phyloP scores from a whole-genome alignment of 139 green algal genomes.

The Pseudopediastrum boryanum region DNA sequence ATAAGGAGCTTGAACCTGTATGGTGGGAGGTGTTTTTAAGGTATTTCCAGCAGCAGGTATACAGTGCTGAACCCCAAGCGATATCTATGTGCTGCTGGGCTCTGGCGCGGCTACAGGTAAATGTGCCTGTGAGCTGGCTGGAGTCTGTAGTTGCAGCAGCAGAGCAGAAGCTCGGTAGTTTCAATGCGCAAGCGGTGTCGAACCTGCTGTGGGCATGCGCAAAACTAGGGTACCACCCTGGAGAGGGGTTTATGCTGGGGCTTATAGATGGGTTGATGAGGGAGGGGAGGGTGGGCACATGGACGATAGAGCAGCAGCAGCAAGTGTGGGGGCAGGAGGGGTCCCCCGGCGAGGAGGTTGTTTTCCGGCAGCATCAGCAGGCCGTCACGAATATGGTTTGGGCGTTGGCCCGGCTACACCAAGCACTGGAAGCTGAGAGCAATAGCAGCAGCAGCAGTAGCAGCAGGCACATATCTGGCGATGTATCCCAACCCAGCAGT shows the following conservation, averaged over 20 bases:
- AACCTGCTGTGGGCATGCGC: slow-evolving; percentile 25
- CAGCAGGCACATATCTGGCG: not conserved
- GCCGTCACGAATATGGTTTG: slow-evolving; percentile 27
- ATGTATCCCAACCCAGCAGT: not conserved
- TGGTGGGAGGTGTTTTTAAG: not conserved
- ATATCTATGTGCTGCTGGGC: slow-evolving; percentile 2
- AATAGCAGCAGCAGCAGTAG: not conserved
- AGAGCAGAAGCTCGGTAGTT: not conserved
- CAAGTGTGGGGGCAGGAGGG: slow-evolving; percentile 4
- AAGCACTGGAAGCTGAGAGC: not conserved
- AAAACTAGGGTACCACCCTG: slow-evolving; percentile 10
- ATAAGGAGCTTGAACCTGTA: slow-evolving; percentile 2
- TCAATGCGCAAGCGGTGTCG: slow-evolving; percentile 1
- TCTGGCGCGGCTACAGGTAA: not conserved
- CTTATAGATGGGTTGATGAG: too few relatives aligned
- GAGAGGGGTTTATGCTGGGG: not conserved
- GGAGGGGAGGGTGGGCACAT: not conserved
- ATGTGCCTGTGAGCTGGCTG: too few relatives aligned
- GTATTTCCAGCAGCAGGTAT: not conserved
- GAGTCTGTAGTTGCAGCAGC: slow-evolving; percentile 9
- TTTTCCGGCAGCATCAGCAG: not conserved
- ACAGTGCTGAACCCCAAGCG: not conserved
- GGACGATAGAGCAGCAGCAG: not conserved
- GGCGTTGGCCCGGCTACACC: not conserved
- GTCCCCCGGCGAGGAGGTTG: not conserved